phyloP scores from a whole-genome alignment of 228 moss, liverwort and hornwort species.

The Sphagnum magellanicum region DNA sequence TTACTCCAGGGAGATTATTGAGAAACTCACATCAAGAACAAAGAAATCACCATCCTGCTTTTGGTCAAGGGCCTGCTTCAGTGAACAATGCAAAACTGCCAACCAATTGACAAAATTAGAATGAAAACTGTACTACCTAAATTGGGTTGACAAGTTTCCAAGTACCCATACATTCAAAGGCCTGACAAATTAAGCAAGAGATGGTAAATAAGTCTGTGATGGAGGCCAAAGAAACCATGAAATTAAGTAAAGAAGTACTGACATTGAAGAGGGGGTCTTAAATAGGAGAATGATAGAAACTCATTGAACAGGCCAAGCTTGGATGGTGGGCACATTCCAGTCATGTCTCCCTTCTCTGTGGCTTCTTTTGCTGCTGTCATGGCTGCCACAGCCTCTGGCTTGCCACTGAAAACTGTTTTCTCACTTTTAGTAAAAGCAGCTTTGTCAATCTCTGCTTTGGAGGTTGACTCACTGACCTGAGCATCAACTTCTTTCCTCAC shows the following conservation, averaged over 20 bases:
- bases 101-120: neutral
- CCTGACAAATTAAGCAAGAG: too few relatives aligned
- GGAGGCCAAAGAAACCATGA: too few relatives aligned
- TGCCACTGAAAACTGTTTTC: constrained; percentile 39
- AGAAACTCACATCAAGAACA: constrained; percentile 38
- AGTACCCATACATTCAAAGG: too few relatives aligned
- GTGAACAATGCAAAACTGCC: constrained; percentile 53
- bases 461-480: neutral
- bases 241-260: constrained; percentile 8
- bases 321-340: constrained; percentile 68
- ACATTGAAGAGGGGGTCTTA: constrained; percentile 58
- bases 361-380: constrained; percentile 73
- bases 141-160: too few relatives aligned
- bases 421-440: constrained; percentile 13
- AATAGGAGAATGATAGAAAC: constrained; percentile 56
- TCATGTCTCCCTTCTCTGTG: constrained; percentile 69
- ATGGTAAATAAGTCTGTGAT: too few relatives aligned
- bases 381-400: constrained; percentile 62
- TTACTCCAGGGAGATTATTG: too few relatives aligned
- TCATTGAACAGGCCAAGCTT: constrained; percentile 65
- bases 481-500: too few relatives aligned
- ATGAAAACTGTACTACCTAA: neutral
- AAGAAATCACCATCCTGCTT: constrained; percentile 35
- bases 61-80: constrained; percentile 39
- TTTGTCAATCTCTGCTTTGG: neutral